These are phyloP conservation scores for Collariella sp. DNA, from an alignment of 495 filamentous ascomycete species.

Conservation along the genomic window DNA sequence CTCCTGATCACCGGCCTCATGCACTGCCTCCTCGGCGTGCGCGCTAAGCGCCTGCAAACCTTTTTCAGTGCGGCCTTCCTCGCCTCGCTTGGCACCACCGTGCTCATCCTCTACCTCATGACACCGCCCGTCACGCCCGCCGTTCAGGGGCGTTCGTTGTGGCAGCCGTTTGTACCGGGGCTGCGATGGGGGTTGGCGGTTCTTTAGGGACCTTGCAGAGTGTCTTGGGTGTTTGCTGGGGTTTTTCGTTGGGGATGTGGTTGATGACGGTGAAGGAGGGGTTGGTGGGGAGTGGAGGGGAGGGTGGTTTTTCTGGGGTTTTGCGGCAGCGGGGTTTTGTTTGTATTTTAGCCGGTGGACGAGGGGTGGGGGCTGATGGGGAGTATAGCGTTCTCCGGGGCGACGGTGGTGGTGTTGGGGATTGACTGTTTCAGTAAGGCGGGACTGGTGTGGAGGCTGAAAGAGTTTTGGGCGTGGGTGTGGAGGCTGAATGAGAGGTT, in stretches of 20 bases:
- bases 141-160: constrained; percentile 86
- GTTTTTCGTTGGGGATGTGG: constrained; percentile 87
- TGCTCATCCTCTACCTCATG: constrained; percentile 88
- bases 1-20: constrained; percentile 60
- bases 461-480: constrained; percentile 93
- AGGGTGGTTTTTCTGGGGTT: constrained; percentile 68
- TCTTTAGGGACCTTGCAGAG: constrained; percentile 83
- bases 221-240: constrained; percentile 80
- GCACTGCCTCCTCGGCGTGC: constrained; percentile 73
- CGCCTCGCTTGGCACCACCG: constrained; percentile 62
- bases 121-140: constrained; percentile 64
- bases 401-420: constrained; percentile 68
- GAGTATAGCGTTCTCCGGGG: constrained; percentile 70
- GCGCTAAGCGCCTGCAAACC: constrained; percentile 73
- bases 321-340: constrained; percentile 57
- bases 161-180: constrained; percentile 64
- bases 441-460: too few species aligned
- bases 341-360: constrained; percentile 76
- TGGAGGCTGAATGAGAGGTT: constrained; percentile 75
- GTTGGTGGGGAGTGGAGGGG: constrained; percentile 51
- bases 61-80: constrained; percentile 74
- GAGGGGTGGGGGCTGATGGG: constrained; percentile 65
- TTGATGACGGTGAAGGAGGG: constrained; percentile 68
- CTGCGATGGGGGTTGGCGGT: constrained; percentile 68
- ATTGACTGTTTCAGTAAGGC: constrained; percentile 88